Evolutionary conservation across 495 filamentous ascomycete genomes (phyloP), one percentile per base, ranked within the genome.

Genomic region (Wilcoxina mikolae): DNA sequence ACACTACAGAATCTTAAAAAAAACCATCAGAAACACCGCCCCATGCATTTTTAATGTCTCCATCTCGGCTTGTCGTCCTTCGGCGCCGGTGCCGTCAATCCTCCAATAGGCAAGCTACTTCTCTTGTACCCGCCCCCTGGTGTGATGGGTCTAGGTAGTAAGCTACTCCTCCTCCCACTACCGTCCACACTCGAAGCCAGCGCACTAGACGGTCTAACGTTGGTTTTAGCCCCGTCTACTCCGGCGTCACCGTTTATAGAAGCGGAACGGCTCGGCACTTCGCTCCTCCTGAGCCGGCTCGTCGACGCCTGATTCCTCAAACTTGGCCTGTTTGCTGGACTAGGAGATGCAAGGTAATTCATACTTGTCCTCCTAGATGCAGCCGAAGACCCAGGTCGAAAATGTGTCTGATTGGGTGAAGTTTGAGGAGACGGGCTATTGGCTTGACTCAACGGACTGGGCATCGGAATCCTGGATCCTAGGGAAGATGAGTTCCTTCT

Each of bases 401-500:
- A 54, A 7, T 10, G 11, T 2, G 39, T 53, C 42, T 26, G 57
- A 42, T 35, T 45, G 31, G 4, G 59, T 24, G 45, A 55, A 55
- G 24, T 33, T 31, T n/a, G 60, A 56, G 2, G 60, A 60, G 18
- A 35, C 58, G 17, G 62, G 54, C 38, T 38, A n/a, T 44, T 58
- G 15, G 42, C 38, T 28, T 65, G 45, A 27, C 57, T 48, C 15
- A 66, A 51, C 3, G 63, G 63, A 20, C 53, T 57, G 9, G 62
- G 63, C 10, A 65, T 51, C 0, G 63, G 63, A 39, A 66, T 66
- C 29, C 63, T 51, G 26, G 62, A 65, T 20, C 54, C 46, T 25
- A 55, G 59, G 24, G 67, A 28, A 60, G 54, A 46, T 68, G 68
- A 15, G 72, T 54, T 59, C 46, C 54, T 17, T 56, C 60, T 52